phyloP scores from a whole-genome alignment of 805 yeast species.

The Tetrapisispora namnaoensis region DNA sequence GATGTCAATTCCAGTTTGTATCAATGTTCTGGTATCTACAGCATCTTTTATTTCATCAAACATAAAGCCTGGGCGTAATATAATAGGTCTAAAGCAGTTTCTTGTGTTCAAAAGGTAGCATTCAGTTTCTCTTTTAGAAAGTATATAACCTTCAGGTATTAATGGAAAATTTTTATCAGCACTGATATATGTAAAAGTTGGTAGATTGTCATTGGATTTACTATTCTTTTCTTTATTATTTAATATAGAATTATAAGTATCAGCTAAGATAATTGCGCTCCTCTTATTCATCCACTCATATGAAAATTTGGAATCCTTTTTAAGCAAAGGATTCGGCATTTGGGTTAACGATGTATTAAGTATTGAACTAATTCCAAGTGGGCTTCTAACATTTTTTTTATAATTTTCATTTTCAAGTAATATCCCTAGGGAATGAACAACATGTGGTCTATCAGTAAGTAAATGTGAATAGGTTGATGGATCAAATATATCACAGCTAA shows the following conservation, averaged over 20 bases:
- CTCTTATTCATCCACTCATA: constrained; percentile 60
- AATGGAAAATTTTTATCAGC: constrained; percentile 68
- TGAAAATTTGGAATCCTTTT: constrained; percentile 29
- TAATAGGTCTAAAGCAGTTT: constrained; percentile 44
- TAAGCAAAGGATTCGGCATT: constrained; percentile 51
- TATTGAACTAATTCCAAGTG: constrained; percentile 2
- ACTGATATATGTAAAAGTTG: constrained; percentile 62
- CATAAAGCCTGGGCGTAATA: constrained; percentile 79
- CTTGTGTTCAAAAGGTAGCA: constrained; percentile 37
- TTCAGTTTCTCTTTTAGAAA: constrained; percentile 74
- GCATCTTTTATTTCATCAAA: constrained; percentile 38
- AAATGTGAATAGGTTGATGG: constrained; percentile 45
- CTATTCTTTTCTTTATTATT: constrained; percentile 5
- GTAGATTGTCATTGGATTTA: constrained; percentile 8
- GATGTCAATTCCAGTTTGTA: constrained; percentile 36
- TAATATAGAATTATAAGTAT: constrained; percentile 33
- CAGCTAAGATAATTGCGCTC: constrained; percentile 57
- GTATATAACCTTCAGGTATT: constrained; percentile 60
- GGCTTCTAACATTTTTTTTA: constrained; percentile 32
- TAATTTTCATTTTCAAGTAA: constrained; percentile 60
- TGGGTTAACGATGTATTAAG: constrained; percentile 14
- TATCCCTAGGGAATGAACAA: constrained; percentile 78
- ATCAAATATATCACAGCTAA: constrained; percentile 55
- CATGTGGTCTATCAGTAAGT: constrained; percentile 45
- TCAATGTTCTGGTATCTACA: constrained; percentile 12